phyloP scores from a whole-genome alignment of 2,329 filamentous ascomycete genomes.

The Xylariomycetidae sp. region DNA sequence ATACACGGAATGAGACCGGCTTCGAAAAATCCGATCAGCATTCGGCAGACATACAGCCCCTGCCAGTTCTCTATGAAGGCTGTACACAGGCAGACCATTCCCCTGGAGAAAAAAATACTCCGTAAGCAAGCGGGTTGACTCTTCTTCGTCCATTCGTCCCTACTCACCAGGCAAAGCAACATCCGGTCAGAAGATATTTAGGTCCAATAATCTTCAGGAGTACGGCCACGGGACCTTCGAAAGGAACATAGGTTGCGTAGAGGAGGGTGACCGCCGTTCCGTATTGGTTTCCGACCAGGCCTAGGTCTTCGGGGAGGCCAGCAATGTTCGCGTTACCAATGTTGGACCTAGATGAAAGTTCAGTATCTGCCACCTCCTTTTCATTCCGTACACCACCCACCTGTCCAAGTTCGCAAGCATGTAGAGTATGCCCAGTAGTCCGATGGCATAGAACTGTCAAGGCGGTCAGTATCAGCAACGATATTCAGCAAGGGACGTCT shows the following conservation, averaged over 20 bases:
- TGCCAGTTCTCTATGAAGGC: slow-evolving; percentile 26
- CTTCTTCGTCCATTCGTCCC: too few relatives aligned
- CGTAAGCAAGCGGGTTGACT: too few relatives aligned
- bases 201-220: slow-evolving; percentile 29
- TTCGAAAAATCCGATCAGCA: slow-evolving; percentile 19
- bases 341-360: slow-evolving; percentile 2
- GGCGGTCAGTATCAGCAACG: background rate
- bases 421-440: slow-evolving; percentile 19
- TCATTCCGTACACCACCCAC: slow-evolving; percentile 1
- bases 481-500: background rate
- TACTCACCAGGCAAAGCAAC: slow-evolving; percentile 18
- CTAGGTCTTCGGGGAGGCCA: slow-evolving; percentile 29
- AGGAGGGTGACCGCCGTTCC: slow-evolving; percentile 29
- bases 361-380: background rate
- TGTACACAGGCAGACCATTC: slow-evolving; percentile 20
- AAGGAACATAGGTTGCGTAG: slow-evolving; percentile 28
- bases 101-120: too few relatives aligned
- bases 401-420: slow-evolving; percentile 28
- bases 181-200: slow-evolving; percentile 23
- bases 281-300: slow-evolving; percentile 25
- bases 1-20: slow-evolving; percentile 37
- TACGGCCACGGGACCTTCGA: slow-evolving; percentile 27
- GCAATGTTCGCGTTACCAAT: slow-evolving; percentile 28
- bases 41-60: slow-evolving; percentile 17
- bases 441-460: slow-evolving; percentile 9